Conservation (phyloP, 371 early-diverging fungal genomes). For the Entomophthora muscae region DNA sequence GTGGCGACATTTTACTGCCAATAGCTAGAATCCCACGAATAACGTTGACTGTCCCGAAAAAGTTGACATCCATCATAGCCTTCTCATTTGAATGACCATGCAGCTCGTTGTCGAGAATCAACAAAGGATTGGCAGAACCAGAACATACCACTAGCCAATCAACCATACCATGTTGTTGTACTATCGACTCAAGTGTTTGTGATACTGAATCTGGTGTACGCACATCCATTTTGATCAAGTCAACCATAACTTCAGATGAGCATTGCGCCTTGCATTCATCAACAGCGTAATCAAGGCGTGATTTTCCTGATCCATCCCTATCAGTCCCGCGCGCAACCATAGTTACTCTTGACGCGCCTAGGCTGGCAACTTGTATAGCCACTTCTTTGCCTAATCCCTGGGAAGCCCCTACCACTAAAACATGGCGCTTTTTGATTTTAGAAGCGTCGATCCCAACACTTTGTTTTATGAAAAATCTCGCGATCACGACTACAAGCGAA, state of each 20-base stretch:
- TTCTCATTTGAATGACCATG: neutral
- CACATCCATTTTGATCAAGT: neutral
- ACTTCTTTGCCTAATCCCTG: constrained; percentile 5
- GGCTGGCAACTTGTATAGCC: neutral
- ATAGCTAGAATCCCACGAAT: neutral
- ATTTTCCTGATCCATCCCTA: neutral
- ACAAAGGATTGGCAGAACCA: neutral
- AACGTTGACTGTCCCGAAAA: constrained; percentile 7
- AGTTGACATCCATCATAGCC: constrained; percentile 8
- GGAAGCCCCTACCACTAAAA: constrained; percentile 6
- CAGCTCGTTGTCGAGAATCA: neutral
- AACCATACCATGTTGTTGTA: neutral
- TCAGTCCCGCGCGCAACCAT: constrained; percentile 1
- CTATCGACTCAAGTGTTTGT: neutral
- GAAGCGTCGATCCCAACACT: neutral
- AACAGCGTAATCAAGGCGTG: constrained; percentile 3
- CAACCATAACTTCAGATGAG: neutral
- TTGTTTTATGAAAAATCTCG: neutral
- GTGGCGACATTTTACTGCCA: neutral
- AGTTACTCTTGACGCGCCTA: neutral
- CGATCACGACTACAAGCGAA: neutral
- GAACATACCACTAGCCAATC: constrained; percentile 7
- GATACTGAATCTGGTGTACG: neutral
- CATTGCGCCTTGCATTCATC: neutral
- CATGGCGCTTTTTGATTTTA: constrained; percentile 1